phyloP scores from a whole-genome alignment of 805 yeast species.

The Maudiozyma saulgeensis region DNA sequence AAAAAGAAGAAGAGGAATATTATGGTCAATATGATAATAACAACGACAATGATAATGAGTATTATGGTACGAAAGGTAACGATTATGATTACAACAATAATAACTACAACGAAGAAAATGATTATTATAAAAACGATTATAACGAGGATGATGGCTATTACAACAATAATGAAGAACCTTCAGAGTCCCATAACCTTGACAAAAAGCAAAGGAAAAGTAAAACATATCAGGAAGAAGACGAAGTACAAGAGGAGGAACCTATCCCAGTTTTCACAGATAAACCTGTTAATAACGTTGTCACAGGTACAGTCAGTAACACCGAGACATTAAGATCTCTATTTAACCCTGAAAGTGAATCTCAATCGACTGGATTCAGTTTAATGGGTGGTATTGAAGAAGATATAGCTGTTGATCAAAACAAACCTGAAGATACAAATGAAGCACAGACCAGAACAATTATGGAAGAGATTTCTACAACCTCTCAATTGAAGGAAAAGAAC shows the following conservation, averaged over 20 bases:
- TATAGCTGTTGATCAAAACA: constrained; percentile 27
- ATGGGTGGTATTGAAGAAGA: constrained; percentile 37
- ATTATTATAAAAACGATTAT: background rate
- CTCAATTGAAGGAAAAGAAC: constrained; percentile 26
- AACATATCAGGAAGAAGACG: constrained; percentile 5
- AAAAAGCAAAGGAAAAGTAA: background rate
- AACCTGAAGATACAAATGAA: constrained; percentile 27
- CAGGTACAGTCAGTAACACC: constrained; percentile 36
- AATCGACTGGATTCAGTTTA: constrained; percentile 34
- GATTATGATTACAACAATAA: background rate
- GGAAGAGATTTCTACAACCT: constrained; percentile 9
- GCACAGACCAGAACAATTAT: background rate
- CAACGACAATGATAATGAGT: background rate
- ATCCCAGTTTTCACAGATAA: constrained; percentile 43
- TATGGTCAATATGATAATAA: background rate
- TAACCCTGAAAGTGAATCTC: constrained; percentile 30
- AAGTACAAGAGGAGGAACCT: constrained; percentile 36
- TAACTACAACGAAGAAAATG: background rate
- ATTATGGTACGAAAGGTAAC: background rate
- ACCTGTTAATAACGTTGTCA: constrained; percentile 5
- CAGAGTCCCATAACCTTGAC: background rate
- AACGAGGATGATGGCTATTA: background rate
- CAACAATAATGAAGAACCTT: background rate
- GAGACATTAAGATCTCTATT: constrained; percentile 56
- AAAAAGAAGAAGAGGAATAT: constrained; percentile 14